phyloP scores from a whole-genome alignment of 164 flowering plant genomes.

The Stephania japonica region DNA sequence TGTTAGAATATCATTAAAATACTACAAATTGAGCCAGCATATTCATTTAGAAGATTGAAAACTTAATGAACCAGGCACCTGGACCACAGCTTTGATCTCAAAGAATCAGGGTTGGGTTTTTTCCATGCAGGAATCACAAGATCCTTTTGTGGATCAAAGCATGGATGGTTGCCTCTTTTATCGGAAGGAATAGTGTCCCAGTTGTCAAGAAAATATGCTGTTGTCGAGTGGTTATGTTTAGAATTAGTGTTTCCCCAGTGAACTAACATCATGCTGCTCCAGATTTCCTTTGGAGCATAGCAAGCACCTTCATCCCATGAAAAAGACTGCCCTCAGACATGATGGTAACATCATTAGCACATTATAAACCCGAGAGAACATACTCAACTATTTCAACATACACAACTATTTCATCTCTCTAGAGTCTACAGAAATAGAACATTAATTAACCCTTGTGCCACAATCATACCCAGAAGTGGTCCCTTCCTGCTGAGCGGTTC shows the following conservation, averaged over 20 bases:
- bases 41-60: not conserved
- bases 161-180: conserved; percentile 80
- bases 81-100: conserved; percentile 58
- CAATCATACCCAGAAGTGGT: conserved; percentile 89
- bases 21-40: not conserved
- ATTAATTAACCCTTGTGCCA: conserved; percentile 8
- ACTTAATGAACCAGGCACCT: conserved; percentile 34
- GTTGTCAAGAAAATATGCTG: conserved; percentile 91
- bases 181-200: conserved; percentile 73
- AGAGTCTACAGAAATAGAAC: not conserved
- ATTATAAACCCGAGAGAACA: not conserved
- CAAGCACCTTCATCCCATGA: conserved; percentile 99
- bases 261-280: conserved; percentile 99
- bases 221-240: conserved; percentile 91
- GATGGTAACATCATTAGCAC: conserved; percentile 25
- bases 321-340: conserved; percentile 73
- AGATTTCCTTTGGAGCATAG: conserved; percentile 98
- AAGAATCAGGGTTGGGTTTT: conserved; percentile 47
- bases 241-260: conserved; percentile 99
- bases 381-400: not conserved
- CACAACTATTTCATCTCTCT: not conserved
- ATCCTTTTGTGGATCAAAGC: conserved; percentile 92
- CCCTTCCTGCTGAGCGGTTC: conserved; percentile 89
- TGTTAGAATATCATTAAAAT: not conserved
- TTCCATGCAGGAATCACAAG: conserved; percentile 99